Evolutionary conservation across 495 filamentous ascomycete species (phyloP), one percentile per base, ranked within the genome.

Genomic region (Tetracladium setigerum): DNA sequence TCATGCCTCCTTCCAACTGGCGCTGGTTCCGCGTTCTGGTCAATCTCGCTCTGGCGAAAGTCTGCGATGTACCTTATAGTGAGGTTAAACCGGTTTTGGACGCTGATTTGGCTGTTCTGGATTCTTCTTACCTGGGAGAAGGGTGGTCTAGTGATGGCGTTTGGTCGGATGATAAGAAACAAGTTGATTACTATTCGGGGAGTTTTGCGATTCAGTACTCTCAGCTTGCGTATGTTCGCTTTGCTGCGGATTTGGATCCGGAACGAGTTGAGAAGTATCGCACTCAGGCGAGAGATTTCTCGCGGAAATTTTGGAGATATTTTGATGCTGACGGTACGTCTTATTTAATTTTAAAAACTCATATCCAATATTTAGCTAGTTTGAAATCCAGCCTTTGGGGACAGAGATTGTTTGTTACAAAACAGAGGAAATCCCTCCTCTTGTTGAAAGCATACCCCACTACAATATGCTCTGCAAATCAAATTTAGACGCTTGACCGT

Each of bases 181-280:
- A 80, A 52, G 71, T 76, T 66, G 78, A 80, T 47, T 81, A 82
- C 54, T 82, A 82, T 56, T 81, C 76, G 7, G 77, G 78, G 12
- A 73, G 70, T 30, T 80, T 79, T 57, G 78, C 76, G 1, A 79
- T 80, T 50, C 76, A 80, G 53, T 80, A 72, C 50, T 55, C 76
- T 22, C 75, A 81, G 51, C 61, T 81, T 5, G 62, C 79, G 7
- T 81, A 80, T 58, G 63, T 70, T 10, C 72, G 72, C 40, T 54
- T 79, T 15, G 77, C 76, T 2, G 72, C 60, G 0, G 71, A 76
- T 22, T 68, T 70, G 40, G 78, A 82, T 50, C 68, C 67, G 1
- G 60, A 58, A 14, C 65, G 77, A 11, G 63, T 68, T 18, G 71
- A 77, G 46, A 63, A 66, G 47, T 83, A 77, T 52, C 62, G 65